Conservation (phyloP, 2,329 filamentous ascomycete genomes). For the Aspergillus aculeatus region DNA sequence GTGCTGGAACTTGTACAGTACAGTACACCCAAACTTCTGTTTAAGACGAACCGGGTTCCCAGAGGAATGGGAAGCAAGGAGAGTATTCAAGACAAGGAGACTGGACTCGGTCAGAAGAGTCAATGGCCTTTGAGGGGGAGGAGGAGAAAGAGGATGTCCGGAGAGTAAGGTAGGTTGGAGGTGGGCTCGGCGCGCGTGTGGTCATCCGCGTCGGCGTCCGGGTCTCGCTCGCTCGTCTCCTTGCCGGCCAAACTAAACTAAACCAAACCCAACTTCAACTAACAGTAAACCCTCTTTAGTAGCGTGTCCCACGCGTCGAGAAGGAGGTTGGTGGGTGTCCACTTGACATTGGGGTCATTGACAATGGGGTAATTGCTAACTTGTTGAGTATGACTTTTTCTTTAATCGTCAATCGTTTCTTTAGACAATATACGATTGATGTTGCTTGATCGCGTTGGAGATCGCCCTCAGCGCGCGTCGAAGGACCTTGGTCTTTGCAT, state of each 20-base stretch:
- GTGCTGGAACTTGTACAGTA: neutral
- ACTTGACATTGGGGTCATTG: too few species aligned
- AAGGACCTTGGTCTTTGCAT: neutral
- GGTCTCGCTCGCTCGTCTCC: neutral
- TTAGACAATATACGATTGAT: too few species aligned
- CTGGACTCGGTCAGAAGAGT: conserved; percentile 1
- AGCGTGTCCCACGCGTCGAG: neutral
- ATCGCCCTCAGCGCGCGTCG: neutral
- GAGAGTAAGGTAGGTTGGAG: neutral
- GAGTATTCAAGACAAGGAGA: neutral
- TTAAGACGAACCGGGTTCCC: neutral
- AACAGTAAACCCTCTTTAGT: too few species aligned
- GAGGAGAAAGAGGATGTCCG: neutral
- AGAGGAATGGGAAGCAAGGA: neutral
- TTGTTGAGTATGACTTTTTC: too few species aligned
- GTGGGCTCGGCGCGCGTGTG: neutral
- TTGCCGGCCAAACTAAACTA: neutral
- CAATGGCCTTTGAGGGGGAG: conserved; percentile 3
- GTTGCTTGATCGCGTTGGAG: neutral
- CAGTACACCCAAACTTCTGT: too few species aligned
- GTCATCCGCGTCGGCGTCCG: neutral
- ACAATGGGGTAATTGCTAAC: too few species aligned
- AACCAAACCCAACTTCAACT: too few species aligned
- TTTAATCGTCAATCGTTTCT: too few species aligned
- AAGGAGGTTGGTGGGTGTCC: neutral